Conservation (phyloP, 345 rosid genomes). For the Populus nigra region DNA sequence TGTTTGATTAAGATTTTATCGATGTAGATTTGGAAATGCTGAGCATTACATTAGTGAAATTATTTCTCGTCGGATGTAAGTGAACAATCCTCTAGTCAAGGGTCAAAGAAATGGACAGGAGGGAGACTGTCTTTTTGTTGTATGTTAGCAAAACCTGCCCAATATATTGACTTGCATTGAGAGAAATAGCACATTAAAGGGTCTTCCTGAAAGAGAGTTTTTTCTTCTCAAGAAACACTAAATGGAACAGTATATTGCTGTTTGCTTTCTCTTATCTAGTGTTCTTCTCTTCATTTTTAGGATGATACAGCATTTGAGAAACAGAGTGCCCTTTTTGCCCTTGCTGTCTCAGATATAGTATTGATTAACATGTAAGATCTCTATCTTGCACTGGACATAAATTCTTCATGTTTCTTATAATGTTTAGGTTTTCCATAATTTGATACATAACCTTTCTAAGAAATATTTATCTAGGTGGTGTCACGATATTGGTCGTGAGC, state of each 20-base stretch:
- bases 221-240: background rate
- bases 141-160: background rate
- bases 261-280: slow-evolving; percentile 12
- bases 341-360: slow-evolving; percentile 97
- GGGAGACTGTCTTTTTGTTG: background rate
- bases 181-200: background rate
- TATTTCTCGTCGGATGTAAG: background rate
- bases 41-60: background rate
- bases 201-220: background rate
- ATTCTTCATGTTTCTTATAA: background rate
- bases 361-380: slow-evolving; percentile 90
- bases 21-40: background rate
- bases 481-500: slow-evolving; percentile 99
- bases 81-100: background rate
- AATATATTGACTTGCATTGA: background rate
- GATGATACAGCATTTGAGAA: slow-evolving; percentile 99
- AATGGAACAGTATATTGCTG: slow-evolving; percentile 2
- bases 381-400: slow-evolving; percentile 5
- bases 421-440: slow-evolving; percentile 9
- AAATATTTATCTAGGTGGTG: slow-evolving; percentile 78
- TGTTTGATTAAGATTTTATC: background rate
- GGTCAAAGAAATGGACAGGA: background rate
- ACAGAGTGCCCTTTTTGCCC: slow-evolving; percentile 98
- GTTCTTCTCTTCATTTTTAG: slow-evolving; percentile 36
- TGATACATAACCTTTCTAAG: slow-evolving; percentile 8